These are phyloP conservation scores for Pisolithus microcarpus DNA, from an alignment of 768 basidiomycete species.

Conservation along the genomic window DNA sequence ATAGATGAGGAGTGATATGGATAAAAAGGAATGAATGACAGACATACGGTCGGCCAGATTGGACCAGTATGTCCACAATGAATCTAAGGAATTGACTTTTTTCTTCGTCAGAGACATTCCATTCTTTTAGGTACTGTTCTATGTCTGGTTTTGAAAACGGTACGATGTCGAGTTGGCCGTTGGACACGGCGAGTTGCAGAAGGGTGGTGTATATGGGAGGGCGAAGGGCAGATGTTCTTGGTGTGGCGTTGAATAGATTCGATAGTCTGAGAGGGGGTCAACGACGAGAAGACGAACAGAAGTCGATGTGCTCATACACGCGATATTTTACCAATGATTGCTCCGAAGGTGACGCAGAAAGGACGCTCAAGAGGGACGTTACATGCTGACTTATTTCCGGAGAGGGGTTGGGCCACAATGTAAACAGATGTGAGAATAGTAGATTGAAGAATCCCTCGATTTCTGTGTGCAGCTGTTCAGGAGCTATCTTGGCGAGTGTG, in stretches of 20 bases:
- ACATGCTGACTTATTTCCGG: constrained; percentile 49
- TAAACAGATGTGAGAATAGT: constrained; percentile 63
- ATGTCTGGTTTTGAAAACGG: constrained; percentile 53
- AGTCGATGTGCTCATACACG: constrained; percentile 38
- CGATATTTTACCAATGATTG: constrained; percentile 63
- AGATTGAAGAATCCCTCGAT: constrained; percentile 87
- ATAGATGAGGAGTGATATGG: background rate
- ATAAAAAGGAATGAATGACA: background rate
- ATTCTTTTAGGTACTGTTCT: constrained; percentile 74
- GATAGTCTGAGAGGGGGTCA: constrained; percentile 46
- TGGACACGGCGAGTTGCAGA: constrained; percentile 49
- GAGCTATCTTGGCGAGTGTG: background rate
- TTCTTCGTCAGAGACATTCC: constrained; percentile 57
- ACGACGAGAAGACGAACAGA: background rate
- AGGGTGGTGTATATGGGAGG: constrained; percentile 56
- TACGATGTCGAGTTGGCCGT: constrained; percentile 57
- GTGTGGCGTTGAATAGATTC: constrained; percentile 74
- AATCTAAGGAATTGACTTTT: constrained; percentile 60
- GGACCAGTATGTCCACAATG: constrained; percentile 53
- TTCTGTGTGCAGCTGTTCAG: constrained; percentile 36
- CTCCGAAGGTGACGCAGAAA: constrained; percentile 48
- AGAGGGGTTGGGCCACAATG: constrained; percentile 48
- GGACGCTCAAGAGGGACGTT: constrained; percentile 42
- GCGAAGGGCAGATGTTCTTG: constrained; percentile 59
- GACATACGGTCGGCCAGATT: constrained; percentile 54